phyloP scores from a whole-genome alignment of 192 early-diverging fungal species.

The Entrophospora sp. region DNA sequence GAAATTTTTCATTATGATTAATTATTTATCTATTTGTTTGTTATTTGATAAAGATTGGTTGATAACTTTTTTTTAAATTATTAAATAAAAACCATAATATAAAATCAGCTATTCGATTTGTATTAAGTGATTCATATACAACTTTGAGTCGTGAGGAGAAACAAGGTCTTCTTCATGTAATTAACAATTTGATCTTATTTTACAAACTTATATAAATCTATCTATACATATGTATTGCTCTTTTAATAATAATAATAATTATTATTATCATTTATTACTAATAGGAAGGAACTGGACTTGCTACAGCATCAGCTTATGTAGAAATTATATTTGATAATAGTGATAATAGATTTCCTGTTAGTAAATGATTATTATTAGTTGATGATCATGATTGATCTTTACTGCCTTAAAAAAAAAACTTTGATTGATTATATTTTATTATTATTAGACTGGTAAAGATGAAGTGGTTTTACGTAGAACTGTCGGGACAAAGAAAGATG shows the following conservation, averaged over 20 bases:
- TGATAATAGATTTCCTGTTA: constrained; percentile 89
- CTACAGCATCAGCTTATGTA: constrained; percentile 92
- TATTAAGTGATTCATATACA: constrained; percentile 90
- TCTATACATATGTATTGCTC: background rate
- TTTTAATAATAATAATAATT: too few species aligned
- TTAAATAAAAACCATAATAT: too few species aligned
- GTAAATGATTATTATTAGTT: too few species aligned
- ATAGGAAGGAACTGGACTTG: constrained; percentile 82
- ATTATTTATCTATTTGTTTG: too few species aligned
- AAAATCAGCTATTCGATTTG: constrained; percentile 96
- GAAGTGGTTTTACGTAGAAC: constrained; percentile 85
- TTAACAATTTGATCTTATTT: too few species aligned
- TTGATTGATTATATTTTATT: too few species aligned
- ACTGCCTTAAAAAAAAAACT: too few species aligned
- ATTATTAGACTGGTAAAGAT: constrained; percentile 79
- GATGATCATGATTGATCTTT: too few species aligned
- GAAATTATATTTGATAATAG: constrained; percentile 95
- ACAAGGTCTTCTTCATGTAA: constrained; percentile 84
- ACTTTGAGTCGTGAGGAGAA: constrained; percentile 90
- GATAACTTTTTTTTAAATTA: too few species aligned
- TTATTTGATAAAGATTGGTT: too few species aligned
- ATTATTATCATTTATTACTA: too few species aligned
- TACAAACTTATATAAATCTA: background rate
- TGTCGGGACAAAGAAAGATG: constrained; percentile 95
- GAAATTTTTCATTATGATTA: background rate